Percentiles rank a stretch among this genome's conserved stretches.
phyloP scores from a whole-genome alignment of 345 rosid genomes.

The Eucalyptus victrix region DNA sequence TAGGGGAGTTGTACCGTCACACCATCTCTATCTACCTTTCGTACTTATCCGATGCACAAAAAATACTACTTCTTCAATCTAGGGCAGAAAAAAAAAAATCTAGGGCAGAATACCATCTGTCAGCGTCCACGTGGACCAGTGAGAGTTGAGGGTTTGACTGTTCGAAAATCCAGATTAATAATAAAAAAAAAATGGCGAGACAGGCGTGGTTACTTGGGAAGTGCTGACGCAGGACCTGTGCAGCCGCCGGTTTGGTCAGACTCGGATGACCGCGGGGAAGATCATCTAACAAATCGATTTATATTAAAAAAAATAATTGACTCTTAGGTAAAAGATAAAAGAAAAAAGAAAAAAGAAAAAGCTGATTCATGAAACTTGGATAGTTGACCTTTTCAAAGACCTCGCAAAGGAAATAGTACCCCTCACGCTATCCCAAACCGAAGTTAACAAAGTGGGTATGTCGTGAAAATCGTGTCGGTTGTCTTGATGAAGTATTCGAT shows the following conservation, averaged over 20 bases:
- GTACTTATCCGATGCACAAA: neutral
- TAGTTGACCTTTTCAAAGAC: neutral
- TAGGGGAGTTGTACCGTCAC: neutral
- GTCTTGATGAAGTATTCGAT: neutral
- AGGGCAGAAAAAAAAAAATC: neutral
- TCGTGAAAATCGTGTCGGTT: neutral
- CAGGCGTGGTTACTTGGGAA: no score
- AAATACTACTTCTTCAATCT: neutral
- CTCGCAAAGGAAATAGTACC: neutral
- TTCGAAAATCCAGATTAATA: neutral
- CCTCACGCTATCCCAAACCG: neutral
- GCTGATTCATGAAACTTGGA: neutral
- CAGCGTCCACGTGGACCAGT: neutral
- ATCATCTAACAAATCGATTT: neutral
- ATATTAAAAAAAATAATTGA: neutral
- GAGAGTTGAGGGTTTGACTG: neutral
- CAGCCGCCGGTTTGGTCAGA: neutral
- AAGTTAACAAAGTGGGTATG: neutral
- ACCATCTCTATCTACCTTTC: neutral
- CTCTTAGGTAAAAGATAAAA: neutral
- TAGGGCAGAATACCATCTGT: neutral
- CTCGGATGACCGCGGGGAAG: neutral
- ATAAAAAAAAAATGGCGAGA: neutral
- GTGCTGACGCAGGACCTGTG: neutral
- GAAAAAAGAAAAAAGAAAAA: rapidly evolving